phyloP scores from a whole-genome alignment of 106 monocot species.

The Ottelia alismoides region DNA sequence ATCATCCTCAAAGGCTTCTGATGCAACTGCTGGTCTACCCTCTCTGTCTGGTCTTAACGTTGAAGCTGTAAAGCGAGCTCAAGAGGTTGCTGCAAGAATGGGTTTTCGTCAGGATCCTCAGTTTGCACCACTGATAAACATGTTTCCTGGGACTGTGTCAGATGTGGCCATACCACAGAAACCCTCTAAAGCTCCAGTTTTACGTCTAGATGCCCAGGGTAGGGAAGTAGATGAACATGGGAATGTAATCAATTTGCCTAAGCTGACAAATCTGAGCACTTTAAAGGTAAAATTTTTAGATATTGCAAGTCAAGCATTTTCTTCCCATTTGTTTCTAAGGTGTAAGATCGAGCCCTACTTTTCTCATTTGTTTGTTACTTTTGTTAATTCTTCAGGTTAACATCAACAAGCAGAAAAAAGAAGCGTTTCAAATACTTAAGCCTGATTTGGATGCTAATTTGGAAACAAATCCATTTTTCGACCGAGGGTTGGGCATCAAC shows the following conservation, averaged over 20 bases:
- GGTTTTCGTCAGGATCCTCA: constrained; percentile 93
- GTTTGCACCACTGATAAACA: constrained; percentile 90
- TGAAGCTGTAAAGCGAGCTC: constrained; percentile 93
- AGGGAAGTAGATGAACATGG: constrained; percentile 96
- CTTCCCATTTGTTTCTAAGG: too few species aligned
- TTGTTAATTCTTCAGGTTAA: constrained; percentile 64
- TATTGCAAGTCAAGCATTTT: too few species aligned
- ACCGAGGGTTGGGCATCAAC: constrained; percentile 75
- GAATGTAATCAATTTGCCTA: constrained; percentile 60
- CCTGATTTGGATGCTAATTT: constrained; percentile 68
- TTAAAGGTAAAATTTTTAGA: constrained; percentile 52
- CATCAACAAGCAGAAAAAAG: constrained; percentile 98
- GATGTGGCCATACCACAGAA: constrained; percentile 46
- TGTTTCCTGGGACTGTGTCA: constrained; percentile 65
- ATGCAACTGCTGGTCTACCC: constrained; percentile 9
- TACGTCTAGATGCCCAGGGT: constrained; percentile 90
- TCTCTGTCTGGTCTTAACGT: constrained; percentile 24
- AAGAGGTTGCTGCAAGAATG: constrained; percentile 87
- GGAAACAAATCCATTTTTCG: constrained; percentile 53
- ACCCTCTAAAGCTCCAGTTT: constrained; percentile 78
- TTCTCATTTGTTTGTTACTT: background rate
- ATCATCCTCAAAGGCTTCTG: constrained; percentile 15
- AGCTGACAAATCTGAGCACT: constrained; percentile 73
- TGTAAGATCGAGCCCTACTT: too few species aligned
- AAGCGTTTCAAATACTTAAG: constrained; percentile 90